Evolutionary conservation across 129 eudicot genomes (phyloP), one percentile per base, ranked within the genome.

Genomic region (Calendula officinalis): DNA sequence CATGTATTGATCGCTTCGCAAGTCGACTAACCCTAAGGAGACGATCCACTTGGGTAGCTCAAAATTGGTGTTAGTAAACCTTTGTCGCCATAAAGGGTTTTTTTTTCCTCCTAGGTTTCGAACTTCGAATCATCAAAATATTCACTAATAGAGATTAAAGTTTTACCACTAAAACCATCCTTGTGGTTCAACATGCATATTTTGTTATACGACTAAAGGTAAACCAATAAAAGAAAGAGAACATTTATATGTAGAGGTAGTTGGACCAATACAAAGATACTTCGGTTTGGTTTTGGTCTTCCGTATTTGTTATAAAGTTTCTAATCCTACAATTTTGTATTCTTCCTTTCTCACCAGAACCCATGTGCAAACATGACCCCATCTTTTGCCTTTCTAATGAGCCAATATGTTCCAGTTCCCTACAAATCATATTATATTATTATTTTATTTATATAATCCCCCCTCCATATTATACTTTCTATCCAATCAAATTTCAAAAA

Each of bases 301-400:
- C 36, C 16, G 47, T 39, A 48, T 62, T 35, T 68, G 10, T 35
- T 14, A 37, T 44, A 44, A 35, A 54, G 22, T 75, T 52, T 36
- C 2, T 32, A 69, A 66, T 69, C 72, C 69, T 56, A 39, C 45
- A 62, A 33, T 53, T 69, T 76, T 76, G 72, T 69, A 62, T 46
- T 63, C 72, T 46, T 67, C 32, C 38, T 62, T 56, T 76, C 56
- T 76, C 34, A 64, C 81, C 81, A 69, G 62, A 76, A 69, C 72
- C 81, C 81, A 76, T 76, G 81, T 76, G 81, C 80, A 76, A 63
- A 6, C 67, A 69, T 69, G 76, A 46, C 77, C 72, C 75, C 73
- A 74, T 73, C 78, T 56, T 64, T 56, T 55, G 60, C 67, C 66
- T 62, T 64, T 64, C 40, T 67, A 63, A 55, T 45, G 49, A 43